A percentile compares a stretch with the other conserved stretches of the same genome.
phyloP scores from a whole-genome alignment of 2,329 filamentous ascomycete genomes.

The Trichoderma simmonsii region DNA sequence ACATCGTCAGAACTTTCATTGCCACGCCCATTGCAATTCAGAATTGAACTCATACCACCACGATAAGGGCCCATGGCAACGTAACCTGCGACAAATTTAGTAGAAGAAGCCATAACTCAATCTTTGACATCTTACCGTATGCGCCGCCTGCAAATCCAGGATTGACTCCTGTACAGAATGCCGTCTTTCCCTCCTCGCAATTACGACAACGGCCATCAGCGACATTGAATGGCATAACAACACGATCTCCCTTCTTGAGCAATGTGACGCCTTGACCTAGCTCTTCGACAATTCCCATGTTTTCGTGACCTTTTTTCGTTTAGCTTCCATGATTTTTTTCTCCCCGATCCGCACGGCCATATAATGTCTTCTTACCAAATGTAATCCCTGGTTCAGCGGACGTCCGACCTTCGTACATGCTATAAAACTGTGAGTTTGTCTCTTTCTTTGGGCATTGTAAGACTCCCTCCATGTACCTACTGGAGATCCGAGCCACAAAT shows the following conservation, averaged over 20 bases:
- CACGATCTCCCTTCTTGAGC: background rate
- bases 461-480: background rate
- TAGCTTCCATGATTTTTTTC: background rate
- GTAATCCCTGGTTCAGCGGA: background rate
- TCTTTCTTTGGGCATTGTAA: background rate
- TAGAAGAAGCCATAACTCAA: background rate
- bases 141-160: background rate
- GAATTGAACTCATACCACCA: background rate
- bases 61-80: background rate
- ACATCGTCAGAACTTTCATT: background rate
- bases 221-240: background rate
- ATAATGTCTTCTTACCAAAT: background rate
- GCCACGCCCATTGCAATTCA: background rate
- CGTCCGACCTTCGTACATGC: background rate
- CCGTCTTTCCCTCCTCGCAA: background rate
- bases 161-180: background rate
- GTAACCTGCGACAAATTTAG: background rate
- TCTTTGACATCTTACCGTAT: background rate
- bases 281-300: background rate
- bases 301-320: background rate
- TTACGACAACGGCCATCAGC: background rate
- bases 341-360: background rate
- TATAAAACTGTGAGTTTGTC: background rate
- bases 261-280: background rate
- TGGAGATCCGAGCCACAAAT: background rate